Evolutionary conservation across 768 basidiomycete genomes (phyloP), one percentile per base, ranked within the genome.

Genomic region (Hygrophorus pudorinus): DNA sequence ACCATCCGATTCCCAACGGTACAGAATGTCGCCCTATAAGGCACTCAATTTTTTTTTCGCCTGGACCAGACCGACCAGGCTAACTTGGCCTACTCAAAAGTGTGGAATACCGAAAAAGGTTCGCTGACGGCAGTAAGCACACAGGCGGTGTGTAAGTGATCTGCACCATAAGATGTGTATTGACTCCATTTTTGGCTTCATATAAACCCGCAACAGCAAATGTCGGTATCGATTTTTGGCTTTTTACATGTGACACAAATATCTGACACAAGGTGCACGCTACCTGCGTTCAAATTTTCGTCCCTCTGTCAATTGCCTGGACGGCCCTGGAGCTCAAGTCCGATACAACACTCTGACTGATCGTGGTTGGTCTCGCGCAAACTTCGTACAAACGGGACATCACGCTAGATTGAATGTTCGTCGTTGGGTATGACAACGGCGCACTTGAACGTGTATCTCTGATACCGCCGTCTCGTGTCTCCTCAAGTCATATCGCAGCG

Each of bases 401-500:
- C 55, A 81, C 80, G 13, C 51, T 57, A 33, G 68, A 76, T 48
- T 57, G 61, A 21, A 70, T 65, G 0, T 56, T 79, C n/a, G 67
- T 68, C 51, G 61, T 80, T 11, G 80, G 73, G 2, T 82, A 76
- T 48, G 73, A 70, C 30, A 72, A 81, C 52, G 79, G 82, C n/a
- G 60, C 62, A 16, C 58, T 77, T 5, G 75, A 81, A 50, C 70
- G 65, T 41, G 55, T 81, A 9, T 51, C 45, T 33, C 43, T 64
- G 29, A 48, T 53, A 34, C 51, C 49, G 18, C 48, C 53, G 39
- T 42, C 13, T 21, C 87, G 86, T 5, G 85, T 85, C 0, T 68
- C 67, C 12, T 68, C 70, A 9, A 72, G 71, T 45, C 72, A 84
- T 52, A 66, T 91, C 38, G 78, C 83, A 3, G 85, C 85, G 2